These are phyloP conservation scores for Lactarius evosmus DNA, from an alignment of 768 basidiomycete genomes.

Conservation along the genomic window DNA sequence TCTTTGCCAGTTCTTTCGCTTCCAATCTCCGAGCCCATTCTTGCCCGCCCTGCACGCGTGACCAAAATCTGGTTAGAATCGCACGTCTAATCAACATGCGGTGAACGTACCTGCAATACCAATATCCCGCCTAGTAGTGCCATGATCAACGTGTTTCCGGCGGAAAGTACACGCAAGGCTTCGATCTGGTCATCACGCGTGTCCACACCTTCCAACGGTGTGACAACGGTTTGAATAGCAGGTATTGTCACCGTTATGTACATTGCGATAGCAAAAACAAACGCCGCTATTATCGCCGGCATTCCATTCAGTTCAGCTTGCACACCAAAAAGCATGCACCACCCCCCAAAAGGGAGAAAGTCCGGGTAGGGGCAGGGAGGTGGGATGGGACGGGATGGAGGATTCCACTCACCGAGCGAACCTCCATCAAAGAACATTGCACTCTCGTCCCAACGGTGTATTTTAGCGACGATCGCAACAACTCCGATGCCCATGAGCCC, in stretches of 20 bases:
- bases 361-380: slow-evolving; percentile 5
- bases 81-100: slow-evolving; percentile 9
- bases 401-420: slow-evolving; percentile 60
- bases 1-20: slow-evolving; percentile 24
- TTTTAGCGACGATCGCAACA: slow-evolving; percentile 69
- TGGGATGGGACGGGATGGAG: background rate
- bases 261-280: slow-evolving; percentile 71
- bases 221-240: slow-evolving; percentile 69
- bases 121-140: slow-evolving; percentile 63
- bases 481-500: slow-evolving; percentile 79
- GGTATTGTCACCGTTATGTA: slow-evolving; percentile 84
- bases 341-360: background rate
- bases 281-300: slow-evolving; percentile 49
- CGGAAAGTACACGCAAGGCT: slow-evolving; percentile 77
- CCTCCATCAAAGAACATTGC: slow-evolving; percentile 95
- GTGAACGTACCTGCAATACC: slow-evolving; percentile 60
- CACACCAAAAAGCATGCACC: background rate
- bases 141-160: slow-evolving; percentile 84
- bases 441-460: slow-evolving; percentile 86
- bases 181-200: slow-evolving; percentile 66
- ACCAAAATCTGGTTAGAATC: slow-evolving; percentile 4
- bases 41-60: slow-evolving; percentile 65
- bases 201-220: slow-evolving; percentile 51
- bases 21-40: slow-evolving; percentile 46
- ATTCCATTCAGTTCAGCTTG: slow-evolving; percentile 7